Base-by-base conservation (phyloP, 305 asterid species). In the Fraxinus xanthoxyloides region DNA sequence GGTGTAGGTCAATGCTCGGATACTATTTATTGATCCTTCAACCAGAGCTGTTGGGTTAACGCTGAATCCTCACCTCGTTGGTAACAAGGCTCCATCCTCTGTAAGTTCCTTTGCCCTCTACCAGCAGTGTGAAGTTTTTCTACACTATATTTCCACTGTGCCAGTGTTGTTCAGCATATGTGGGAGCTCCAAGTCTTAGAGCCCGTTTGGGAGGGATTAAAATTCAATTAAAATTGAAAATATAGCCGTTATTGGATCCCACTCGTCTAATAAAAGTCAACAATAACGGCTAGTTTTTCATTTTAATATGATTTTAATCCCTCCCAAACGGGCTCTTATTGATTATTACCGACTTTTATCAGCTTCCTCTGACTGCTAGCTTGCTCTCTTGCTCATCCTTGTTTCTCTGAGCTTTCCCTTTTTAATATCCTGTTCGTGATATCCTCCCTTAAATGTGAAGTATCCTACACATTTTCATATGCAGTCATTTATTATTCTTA, bases 1-100 rank as follows among this genome's bases (percentile, higher is more conserved):
- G 70, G 40, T 87, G 78, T 81, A 96, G 99, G 91, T 94, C 89
- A 92, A 88, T 90, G 98, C 99, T 54, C 97, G 98, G 76, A 93
- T 96, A 88, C 87, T 96, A 87, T 96, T 96, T 87, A 90, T 96
- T 81, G 99, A 96, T 79, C 98, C 99, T 82, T 85, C 94, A 75
- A 92, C 94, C 76, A 90, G 99, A 89, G 98, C 99, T 89, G 91
- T 94, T 85, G 99, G 99, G 48, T 90, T 96, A 85, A 93, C 99
- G 26, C 73, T 96, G 92, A 96, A 91, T 82, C 93, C 98, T 79
- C 88, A 89, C 81, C 92, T 96, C 77, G 94, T 94, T 86, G 84
- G 84, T 73, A 93, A 94, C 88, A 92, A 83, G 86, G 94, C 98
- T 80, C 93, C 98, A 75, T 84, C 95, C 80, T 81, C 90, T 28